Percentiles rank a stretch among this genome's conserved stretches.
Conservation (phyloP, 2,329 filamentous ascomycete genomes). For the Aphanoascus verrucosus region DNA sequence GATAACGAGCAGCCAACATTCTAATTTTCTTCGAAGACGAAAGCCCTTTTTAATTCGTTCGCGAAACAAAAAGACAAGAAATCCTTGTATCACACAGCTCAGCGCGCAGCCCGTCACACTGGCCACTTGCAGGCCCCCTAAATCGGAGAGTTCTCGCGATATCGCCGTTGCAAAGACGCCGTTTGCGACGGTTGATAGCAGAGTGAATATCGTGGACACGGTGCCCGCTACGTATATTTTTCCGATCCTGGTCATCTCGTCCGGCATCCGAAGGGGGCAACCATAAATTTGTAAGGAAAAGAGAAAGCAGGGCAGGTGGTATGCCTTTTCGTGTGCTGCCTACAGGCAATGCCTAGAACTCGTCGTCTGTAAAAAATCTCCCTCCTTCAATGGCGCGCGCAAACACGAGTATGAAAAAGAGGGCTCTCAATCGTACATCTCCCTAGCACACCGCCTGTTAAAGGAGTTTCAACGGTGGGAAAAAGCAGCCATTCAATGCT, state of each 20-base stretch:
- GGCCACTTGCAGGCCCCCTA: slow-evolving; percentile 5
- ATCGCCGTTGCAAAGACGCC: slow-evolving; percentile 5
- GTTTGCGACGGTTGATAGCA: slow-evolving; percentile 7
- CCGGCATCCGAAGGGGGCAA: not conserved
- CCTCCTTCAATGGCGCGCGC: not conserved
- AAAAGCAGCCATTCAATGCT: not conserved
- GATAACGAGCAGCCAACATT: not conserved
- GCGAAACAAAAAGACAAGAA: slow-evolving; percentile 1
- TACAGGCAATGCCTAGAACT: not conserved
- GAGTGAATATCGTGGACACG: not conserved
- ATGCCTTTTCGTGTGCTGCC: not conserved
- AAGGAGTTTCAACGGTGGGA: not conserved
- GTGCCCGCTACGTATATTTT: slow-evolving; percentile 1
- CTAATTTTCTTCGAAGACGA: not conserved
- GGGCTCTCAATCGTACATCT: not conserved
- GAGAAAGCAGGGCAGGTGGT: not conserved
- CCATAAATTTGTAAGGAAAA: too few relatives aligned
- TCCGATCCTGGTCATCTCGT: slow-evolving; percentile 1
- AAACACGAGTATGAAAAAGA: not conserved
- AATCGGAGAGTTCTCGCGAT: slow-evolving; percentile 1
- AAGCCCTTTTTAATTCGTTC: not conserved
- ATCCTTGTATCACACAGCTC: slow-evolving; percentile 1
- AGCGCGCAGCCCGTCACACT: slow-evolving; percentile 3
- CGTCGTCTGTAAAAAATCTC: not conserved
- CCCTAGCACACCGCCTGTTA: not conserved